A percentile compares a stretch with the other conserved stretches of the same genome.
These are phyloP conservation scores for Truncatella angustata DNA, from an alignment of 2,329 filamentous ascomycete species.

Conservation along the genomic window DNA sequence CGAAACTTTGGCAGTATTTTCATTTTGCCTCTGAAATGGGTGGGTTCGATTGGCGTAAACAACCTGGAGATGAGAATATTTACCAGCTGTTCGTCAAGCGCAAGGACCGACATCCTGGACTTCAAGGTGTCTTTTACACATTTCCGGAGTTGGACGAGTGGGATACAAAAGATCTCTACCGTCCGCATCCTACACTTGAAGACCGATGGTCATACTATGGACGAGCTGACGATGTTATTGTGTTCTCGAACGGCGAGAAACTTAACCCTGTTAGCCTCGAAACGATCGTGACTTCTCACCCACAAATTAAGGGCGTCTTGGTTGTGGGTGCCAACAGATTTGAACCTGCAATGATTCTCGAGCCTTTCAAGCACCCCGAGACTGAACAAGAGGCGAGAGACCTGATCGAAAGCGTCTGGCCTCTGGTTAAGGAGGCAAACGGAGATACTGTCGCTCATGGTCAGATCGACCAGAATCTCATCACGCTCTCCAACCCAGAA, in stretches of 20 bases:
- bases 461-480: constrained; percentile 18
- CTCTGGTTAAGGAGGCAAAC: constrained; percentile 15
- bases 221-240: constrained; percentile 27
- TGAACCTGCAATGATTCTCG: constrained; percentile 24
- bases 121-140: constrained; percentile 39
- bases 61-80: too few relatives aligned
- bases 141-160: constrained; percentile 38
- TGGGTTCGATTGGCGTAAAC: too few relatives aligned
- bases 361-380: constrained; percentile 12
- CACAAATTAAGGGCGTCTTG: constrained; percentile 27
- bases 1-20: constrained; percentile 17
- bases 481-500: constrained; percentile 26
- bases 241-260: constrained; percentile 41
- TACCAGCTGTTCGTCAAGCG: too few relatives aligned
- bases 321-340: constrained; percentile 30
- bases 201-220: constrained; percentile 31
- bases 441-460: constrained; percentile 15
- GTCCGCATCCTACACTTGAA: constrained; percentile 29
- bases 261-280: constrained; percentile 39
- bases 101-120: too few relatives aligned
- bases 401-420: constrained; percentile 18
- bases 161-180: constrained; percentile 39
- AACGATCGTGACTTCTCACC: constrained; percentile 25
- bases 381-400: constrained; percentile 7
- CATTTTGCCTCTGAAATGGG: too few relatives aligned